Base-by-base conservation (phyloP, 2,329 filamentous ascomycete species). In the Curvularia lunata region DNA sequence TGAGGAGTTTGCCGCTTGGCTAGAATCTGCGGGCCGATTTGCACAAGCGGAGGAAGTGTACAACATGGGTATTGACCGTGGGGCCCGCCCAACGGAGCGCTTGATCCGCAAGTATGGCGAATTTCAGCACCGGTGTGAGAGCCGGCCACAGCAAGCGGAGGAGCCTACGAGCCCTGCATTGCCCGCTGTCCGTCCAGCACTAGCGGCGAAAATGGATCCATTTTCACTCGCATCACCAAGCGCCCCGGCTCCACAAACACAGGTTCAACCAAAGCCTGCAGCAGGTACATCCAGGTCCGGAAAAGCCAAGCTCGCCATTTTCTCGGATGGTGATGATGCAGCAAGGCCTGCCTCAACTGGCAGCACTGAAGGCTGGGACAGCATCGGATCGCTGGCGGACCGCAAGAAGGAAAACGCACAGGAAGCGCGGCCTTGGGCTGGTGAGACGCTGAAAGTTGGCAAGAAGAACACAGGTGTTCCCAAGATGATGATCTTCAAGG, bases 11-110 rank as follows among this genome's bases (percentile, higher is more conserved):
- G 93, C 95, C 1, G 90, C 87, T 1, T 98, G 93, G 91, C 82
- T 99, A 6, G 95, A 99, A 79, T 83, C 86, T 34, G 90, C 88
- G 6, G 90, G 88, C 13, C 84, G 94, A 63, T 97, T 92, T 90
- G 85, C 83, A 21, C 95, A 99, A 76, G 94, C 95, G 0, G 92
- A 97, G 68, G 95, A 99, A 76, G 91, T 99, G 0, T 98, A 96
- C 75, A 88, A 89, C 67, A 82, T 97, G 64, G 95, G 95, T 1
- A 89, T 99, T 52, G 91, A 97, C 75, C 88, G 88, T 41, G 92
- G 96, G 68, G 95, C 95, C 3, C 85, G 91, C 37, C 95, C 95
- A 2, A 84, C 86, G 0, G 89, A 93, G 73, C 85, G 95, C 43
- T 80, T 99, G 63, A 74, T 92, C 55, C 89, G 95, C 72, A 98